Evolutionary conservation across 805 yeast species (phyloP).

Genomic region (Wickerhamiella australiensis): DNA sequence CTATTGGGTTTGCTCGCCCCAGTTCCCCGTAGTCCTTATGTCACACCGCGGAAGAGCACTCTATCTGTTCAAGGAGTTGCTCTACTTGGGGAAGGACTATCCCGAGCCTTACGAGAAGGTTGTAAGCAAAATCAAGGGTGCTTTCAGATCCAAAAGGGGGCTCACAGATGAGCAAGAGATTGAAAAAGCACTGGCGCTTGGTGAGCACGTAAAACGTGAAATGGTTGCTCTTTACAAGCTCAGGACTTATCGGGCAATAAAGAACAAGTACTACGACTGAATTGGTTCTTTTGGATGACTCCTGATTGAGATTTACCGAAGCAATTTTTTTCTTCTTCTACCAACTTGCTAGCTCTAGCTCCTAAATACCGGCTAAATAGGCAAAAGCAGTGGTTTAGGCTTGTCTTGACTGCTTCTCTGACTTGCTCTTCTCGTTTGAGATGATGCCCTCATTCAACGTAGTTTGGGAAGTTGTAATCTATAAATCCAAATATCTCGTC

Average conservation of each 20-base stretch:
- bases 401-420: too few relatives aligned
- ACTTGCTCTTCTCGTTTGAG: too few relatives aligned
- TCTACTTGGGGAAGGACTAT: slow-evolving; percentile 31
- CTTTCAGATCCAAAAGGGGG: slow-evolving; percentile 24
- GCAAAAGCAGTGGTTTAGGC: too few relatives aligned
- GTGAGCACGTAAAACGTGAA: slow-evolving; percentile 31
- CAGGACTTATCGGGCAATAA: slow-evolving; percentile 29
- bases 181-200: slow-evolving; percentile 26
- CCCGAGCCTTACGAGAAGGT: slow-evolving; percentile 29
- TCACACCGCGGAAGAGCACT: slow-evolving; percentile 20
- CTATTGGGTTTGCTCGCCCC: too few relatives aligned
- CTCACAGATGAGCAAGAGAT: slow-evolving; percentile 23
- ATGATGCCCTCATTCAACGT: too few relatives aligned
- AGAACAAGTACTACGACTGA: slow-evolving; percentile 22
- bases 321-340: too few relatives aligned
- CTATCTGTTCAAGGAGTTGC: slow-evolving; percentile 30
- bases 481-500: neutral
- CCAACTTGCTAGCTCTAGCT: too few relatives aligned
- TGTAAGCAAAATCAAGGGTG: slow-evolving; percentile 23
- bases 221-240: slow-evolving; percentile 29
- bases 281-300: neutral
- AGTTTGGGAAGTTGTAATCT: neutral
- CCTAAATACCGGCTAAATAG: too few relatives aligned
- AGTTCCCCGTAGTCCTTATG: slow-evolving; percentile 9
- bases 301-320: too few relatives aligned